Evolutionary conservation across 2,329 filamentous ascomycete species (phyloP), one percentile per base, ranked within the genome.

Genomic region (Coniochaeta hoffmannii): DNA sequence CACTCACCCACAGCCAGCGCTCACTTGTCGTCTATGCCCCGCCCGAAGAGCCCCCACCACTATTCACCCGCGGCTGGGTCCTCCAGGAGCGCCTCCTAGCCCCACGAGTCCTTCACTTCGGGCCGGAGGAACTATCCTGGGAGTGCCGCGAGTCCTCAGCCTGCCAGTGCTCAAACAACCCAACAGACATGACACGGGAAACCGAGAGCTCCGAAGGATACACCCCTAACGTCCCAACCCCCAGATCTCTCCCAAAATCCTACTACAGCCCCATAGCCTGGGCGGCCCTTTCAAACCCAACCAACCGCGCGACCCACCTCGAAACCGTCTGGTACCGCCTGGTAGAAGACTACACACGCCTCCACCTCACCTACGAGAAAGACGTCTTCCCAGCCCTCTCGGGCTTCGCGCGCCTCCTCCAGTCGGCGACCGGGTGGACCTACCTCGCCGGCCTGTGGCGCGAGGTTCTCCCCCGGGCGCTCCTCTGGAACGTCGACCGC

Each of bases 41-140:
- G n/a, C 24, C 52, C 1, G 6, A 34, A 34, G 50, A 56, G 14
- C 57, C 62, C 2, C 15, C 24, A 7, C 24, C 41, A n/a, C 50
- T 56, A 1, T 56, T 60, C 26, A 54, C 22, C 12, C 56, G 61
- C 36, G 62, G 60, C 19, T 66, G 62, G 62, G 60, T 62, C 17
- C 57, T 61, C 6, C 61, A 66, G 38, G 63, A 65, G 28, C 59
- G 59, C 14, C 38, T 61, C 8, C 54, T 66, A 2, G 59, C 59
- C 4, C 35, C 55, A 12, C 60, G 62, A 15, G 56, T 59, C 10
- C 51, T 61, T n/a, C 58, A 60, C 53, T 62, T 62, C 32, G 57
- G 56, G 44, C 53, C 54, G 3, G 50, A 61, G 1, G 59, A 62
- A 9, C 54, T 61, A 22, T 36, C 50, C 24, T 58, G 57, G 17